Base-by-base conservation (phyloP, 1,284 basidiomycete genomes). In the Cryptococcus wingfieldii region DNA sequence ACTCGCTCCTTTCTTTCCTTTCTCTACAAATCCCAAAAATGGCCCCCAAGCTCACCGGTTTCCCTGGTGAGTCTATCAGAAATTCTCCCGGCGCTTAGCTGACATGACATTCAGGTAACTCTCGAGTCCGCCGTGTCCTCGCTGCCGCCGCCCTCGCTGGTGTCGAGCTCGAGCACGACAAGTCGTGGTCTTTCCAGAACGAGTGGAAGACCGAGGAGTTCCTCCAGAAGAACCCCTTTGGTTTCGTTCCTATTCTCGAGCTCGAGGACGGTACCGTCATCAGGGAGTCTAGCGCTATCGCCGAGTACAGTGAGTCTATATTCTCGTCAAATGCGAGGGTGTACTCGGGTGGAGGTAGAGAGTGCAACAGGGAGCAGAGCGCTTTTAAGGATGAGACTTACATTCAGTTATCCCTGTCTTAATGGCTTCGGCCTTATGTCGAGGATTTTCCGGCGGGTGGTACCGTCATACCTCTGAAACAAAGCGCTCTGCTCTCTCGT, bases 301-400 rank as follows among this genome's bases (percentile, higher is more conserved):
- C 89, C 51, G 86, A 85, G 63, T 94, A 96, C 80, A 70, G 94
- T 97, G 79, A 85, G 93, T 87, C n/a, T 46, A 27, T 45, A 66
- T 34, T 28, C 38, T 16, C 38, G 8, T 46, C 10, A 4, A n/a
- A 37, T 13, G 14, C 25, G 43, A 37, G 10, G 37, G 38, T 28
- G 43, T 14, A 47, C 27, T 25, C 5, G 31, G 31, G 31, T 5
- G 31, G 7, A 10, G 4, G 31, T 25, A 12, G 49, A 39, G 47
- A 19, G 19, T 34, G 44, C 51, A 19, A 43, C 31, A 6, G 41
- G 25, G 28, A 14, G 23, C 46, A 19, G 47, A 48, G 42, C 28
- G 51, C 27, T 69, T 61, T 56, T 49, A 28, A 74, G 68, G 76
- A 80, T 77, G 79, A 80, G 75, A 60, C 61, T 62, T 67, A 50